A percentile compares a stretch with the other conserved stretches of the same genome.
Evolutionary conservation across 73 alveolate genomes (phyloP).

Genomic region (Effrenium voratum): DNA sequence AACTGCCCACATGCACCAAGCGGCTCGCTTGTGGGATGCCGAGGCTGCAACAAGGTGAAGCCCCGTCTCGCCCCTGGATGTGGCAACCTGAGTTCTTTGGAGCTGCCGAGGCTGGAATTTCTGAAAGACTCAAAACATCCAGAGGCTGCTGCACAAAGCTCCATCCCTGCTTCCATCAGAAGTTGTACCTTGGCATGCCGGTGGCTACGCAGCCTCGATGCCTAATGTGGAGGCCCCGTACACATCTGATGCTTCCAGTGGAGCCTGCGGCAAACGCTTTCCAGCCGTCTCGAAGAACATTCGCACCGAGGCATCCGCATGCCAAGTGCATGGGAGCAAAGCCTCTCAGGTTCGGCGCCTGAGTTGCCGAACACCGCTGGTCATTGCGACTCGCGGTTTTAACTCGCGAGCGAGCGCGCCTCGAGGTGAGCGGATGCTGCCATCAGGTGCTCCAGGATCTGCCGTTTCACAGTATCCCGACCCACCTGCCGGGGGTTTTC

Average conservation of each 20-base stretch:
- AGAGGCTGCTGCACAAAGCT: constrained; percentile 7
- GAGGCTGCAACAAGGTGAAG: constrained; percentile 21
- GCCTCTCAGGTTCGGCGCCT: constrained; percentile 67
- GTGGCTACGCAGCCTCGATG: neutral
- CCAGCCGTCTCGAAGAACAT: too few species aligned
- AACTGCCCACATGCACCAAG: too few species aligned
- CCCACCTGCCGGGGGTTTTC: too few species aligned
- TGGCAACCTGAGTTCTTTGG: neutral
- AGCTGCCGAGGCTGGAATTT: too few species aligned
- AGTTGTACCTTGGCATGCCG: constrained; percentile 31
- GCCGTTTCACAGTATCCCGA: constrained; percentile 79
- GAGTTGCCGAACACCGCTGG: neutral
- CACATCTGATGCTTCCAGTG: constrained; percentile 59
- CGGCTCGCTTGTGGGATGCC: neutral
- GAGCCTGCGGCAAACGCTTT: constrained; percentile 27
- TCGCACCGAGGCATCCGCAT: neutral
- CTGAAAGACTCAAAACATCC: neutral
- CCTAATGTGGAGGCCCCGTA: neutral
- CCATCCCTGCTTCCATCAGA: constrained; percentile 39
- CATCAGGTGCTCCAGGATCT: constrained; percentile 72
- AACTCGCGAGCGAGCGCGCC: neutral
- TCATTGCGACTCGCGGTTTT: neutral
- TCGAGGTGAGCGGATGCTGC: constrained; percentile 39
- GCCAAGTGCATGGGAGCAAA: constrained; percentile 72
- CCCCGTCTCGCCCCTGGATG: constrained; percentile 39